These are phyloP conservation scores for Nemania abortiva DNA, from an alignment of 2,329 filamentous ascomycete species.

Conservation along the genomic window DNA sequence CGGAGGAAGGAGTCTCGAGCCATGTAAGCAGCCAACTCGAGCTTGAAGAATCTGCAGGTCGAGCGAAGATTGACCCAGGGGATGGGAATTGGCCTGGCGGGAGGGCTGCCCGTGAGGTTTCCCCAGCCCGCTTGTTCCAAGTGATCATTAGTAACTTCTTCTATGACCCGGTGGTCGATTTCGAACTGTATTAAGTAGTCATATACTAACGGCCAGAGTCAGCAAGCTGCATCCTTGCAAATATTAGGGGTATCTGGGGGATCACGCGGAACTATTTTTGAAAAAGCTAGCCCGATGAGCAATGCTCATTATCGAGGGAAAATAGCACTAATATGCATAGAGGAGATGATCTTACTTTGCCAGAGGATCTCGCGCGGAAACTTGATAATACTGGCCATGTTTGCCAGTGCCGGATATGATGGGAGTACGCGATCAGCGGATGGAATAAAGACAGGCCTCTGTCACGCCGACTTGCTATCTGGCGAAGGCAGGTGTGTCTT, in stretches of 20 bases:
- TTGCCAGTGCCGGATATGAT: too few relatives aligned
- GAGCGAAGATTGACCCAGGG: constrained; percentile 18
- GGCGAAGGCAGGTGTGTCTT: too few relatives aligned
- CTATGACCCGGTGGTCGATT: too few relatives aligned
- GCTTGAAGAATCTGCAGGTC: constrained; percentile 12
- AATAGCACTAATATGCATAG: neutral
- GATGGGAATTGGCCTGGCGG: neutral
- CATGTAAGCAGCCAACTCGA: constrained; percentile 13
- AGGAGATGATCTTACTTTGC: neutral
- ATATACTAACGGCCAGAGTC: neutral
- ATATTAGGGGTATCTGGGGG: too few relatives aligned
- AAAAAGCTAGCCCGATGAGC: too few relatives aligned
- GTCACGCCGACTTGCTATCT: too few relatives aligned
- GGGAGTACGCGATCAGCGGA: too few relatives aligned
- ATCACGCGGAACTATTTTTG: neutral
- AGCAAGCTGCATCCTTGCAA: neutral
- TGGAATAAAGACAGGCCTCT: too few relatives aligned
- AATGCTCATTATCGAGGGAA: neutral
- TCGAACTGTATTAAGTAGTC: too few relatives aligned
- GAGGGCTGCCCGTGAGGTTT: too few relatives aligned
- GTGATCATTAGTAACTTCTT: too few relatives aligned
- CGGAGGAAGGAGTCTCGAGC: neutral
- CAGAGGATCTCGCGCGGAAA: neutral
- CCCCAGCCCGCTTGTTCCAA: too few relatives aligned
- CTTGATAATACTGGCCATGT: neutral